Percentiles rank a stretch among this genome's conserved stretches.
Conservation (phyloP, 305 asterid genomes). For the Solanum hybrid region DNA sequence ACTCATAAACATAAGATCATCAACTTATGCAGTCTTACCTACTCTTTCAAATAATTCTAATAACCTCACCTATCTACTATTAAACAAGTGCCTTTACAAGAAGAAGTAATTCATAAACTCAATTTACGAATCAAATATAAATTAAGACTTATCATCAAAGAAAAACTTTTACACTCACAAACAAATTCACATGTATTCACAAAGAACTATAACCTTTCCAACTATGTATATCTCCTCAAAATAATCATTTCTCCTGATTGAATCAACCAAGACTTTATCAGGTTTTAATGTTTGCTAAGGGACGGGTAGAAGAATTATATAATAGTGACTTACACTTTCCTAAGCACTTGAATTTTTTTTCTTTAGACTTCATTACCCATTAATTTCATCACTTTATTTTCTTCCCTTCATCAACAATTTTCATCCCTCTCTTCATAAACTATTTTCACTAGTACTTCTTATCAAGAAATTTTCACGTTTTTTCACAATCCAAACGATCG, state of each 20-base stretch:
- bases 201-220: background rate
- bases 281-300: background rate
- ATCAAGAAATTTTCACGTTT: background rate
- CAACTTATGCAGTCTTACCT: too few relatives aligned
- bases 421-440: background rate
- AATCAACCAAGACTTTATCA: background rate
- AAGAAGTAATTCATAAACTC: background rate
- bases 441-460: background rate
- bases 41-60: background rate
- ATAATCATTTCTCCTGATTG: background rate
- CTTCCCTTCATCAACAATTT: background rate
- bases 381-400: background rate
- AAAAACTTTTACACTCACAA: background rate
- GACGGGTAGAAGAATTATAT: background rate
- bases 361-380: background rate
- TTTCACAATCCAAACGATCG: background rate
- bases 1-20: background rate
- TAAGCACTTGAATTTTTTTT: background rate
- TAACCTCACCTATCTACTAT: background rate
- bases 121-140: background rate
- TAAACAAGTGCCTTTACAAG: background rate
- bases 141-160: background rate
- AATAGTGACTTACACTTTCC: background rate
- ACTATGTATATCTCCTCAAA: background rate
- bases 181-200: background rate